Evolutionary conservation across 768 basidiomycete genomes (phyloP), one percentile per base, ranked within the genome.

Genomic region (Paxillus involutus): DNA sequence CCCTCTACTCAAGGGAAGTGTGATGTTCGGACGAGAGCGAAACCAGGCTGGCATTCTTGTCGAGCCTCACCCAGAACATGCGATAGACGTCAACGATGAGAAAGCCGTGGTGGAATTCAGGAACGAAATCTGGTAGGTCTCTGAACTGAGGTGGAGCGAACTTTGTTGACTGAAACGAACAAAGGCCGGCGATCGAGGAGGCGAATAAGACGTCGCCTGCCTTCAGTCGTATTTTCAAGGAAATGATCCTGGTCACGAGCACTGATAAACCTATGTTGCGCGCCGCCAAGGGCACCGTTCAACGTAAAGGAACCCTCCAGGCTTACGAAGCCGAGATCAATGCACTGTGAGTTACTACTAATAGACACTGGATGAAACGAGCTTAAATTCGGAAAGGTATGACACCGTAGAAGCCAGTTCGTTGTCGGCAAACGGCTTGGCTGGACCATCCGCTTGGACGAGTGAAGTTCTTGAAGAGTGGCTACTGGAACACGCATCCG

Each of bases 231-330:
- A 71, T 80, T 6, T 79, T 77, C 64, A 79, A 79, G 63, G 78
- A 83, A 59, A 77, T 82, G 80, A 80, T 83, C 44, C 36, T 82
- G n/a, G 59, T 82, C 10, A 68, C 79, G 2, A 61, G 63, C 3
- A 43, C 67, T 14, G 66, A 63, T 1, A 79, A 78, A 55, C 82
- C 81, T 0, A 60, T 83, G 44, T 63, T 71, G 5, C 73, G 76
- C 37, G 65, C 79, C 4, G 70, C 66, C 3, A 83, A 83, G 54
- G 78, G 80, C 0, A 77, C 79, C 0, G 67, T 80, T 5, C 65
- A 67, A 50, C 71, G 75, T 26, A 77, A 75, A 51, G 69, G 68
- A 12, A 67, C 76, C 1, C 48, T 81, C n/a, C 62, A 51, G 0
- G 44, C 63, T 0, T 85, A 83, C 54, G 65, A 66, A 5, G 47